Evolutionary conservation across 306 rosid species (phyloP).

Genomic region (Vigna trinervia): DNA sequence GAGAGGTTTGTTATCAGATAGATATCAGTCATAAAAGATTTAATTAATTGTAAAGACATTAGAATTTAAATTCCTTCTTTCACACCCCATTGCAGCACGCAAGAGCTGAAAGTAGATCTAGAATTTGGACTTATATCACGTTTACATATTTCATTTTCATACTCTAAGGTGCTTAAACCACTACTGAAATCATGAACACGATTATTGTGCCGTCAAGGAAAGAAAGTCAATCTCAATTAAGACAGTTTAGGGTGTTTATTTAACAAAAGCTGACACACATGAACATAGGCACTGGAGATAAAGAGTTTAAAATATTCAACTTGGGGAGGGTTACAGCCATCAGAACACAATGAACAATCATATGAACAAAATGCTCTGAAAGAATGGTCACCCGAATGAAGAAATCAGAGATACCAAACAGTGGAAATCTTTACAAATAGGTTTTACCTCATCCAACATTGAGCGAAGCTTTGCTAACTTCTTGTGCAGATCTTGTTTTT

Average conservation of each 20-base stretch:
- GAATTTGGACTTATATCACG: neutral
- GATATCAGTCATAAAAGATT: neutral
- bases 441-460: constrained; percentile 81
- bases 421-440: neutral
- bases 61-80: neutral
- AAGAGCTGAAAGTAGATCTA: neutral
- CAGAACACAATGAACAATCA: no score
- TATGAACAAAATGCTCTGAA: neutral
- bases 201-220: neutral
- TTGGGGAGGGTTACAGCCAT: neutral
- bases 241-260: neutral
- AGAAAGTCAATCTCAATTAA: neutral
- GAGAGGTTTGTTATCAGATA: constrained; percentile 3
- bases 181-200: neutral
- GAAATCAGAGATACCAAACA: neutral
- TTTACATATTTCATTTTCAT: neutral
- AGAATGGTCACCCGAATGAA: neutral
- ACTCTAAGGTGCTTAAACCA: constrained; percentile 4
- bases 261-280: constrained; percentile 3
- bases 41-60: neutral
- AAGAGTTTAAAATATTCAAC: constrained; percentile 1
- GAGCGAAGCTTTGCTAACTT: constrained; percentile 73
- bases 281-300: neutral
- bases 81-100: neutral
- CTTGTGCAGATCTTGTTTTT: constrained; percentile 79